Evolutionary conservation across 2,329 filamentous ascomycete genomes (phyloP).

Genomic region (Apiospora hydei): DNA sequence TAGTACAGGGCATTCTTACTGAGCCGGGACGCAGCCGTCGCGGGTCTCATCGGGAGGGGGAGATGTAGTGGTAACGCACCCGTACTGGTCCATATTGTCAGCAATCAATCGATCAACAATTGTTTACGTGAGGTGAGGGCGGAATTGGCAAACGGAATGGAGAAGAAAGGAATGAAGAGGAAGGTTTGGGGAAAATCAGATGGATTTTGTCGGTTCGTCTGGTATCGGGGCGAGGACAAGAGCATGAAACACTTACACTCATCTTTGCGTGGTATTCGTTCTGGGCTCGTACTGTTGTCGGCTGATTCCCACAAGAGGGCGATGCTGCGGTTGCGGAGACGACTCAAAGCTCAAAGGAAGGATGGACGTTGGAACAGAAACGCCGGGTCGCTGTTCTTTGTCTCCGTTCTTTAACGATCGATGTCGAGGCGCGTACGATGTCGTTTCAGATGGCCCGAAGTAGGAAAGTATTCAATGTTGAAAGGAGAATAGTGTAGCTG

Average conservation of each 20-base stretch:
- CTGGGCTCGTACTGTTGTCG: slow-evolving; percentile 15
- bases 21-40: slow-evolving; percentile 20
- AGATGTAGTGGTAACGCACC: slow-evolving; percentile 52
- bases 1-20: slow-evolving; percentile 39
- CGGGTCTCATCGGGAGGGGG: background rate
- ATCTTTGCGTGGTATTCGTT: slow-evolving; percentile 44
- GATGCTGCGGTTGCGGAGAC: slow-evolving; percentile 13
- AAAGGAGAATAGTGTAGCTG: background rate
- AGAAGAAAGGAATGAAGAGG: slow-evolving; percentile 29
- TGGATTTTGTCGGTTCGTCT: slow-evolving; percentile 2
- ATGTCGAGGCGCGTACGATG: background rate
- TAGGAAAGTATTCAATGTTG: background rate
- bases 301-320: slow-evolving; percentile 14
- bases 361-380: slow-evolving; percentile 23
- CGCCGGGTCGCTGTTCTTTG: slow-evolving; percentile 24
- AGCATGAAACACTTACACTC: slow-evolving; percentile 55
- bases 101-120: slow-evolving; percentile 33
- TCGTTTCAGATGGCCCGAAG: background rate
- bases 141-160: slow-evolving; percentile 34
- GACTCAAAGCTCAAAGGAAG: background rate
- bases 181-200: slow-evolving; percentile 17
- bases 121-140: slow-evolving; percentile 26
- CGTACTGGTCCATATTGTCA: slow-evolving; percentile 60
- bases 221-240: slow-evolving; percentile 23
- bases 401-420: slow-evolving; percentile 12